Percentiles rank a stretch among this genome's conserved stretches.
Evolutionary conservation across 1,284 basidiomycete species (phyloP).

Genomic region (Waitea zeae): DNA sequence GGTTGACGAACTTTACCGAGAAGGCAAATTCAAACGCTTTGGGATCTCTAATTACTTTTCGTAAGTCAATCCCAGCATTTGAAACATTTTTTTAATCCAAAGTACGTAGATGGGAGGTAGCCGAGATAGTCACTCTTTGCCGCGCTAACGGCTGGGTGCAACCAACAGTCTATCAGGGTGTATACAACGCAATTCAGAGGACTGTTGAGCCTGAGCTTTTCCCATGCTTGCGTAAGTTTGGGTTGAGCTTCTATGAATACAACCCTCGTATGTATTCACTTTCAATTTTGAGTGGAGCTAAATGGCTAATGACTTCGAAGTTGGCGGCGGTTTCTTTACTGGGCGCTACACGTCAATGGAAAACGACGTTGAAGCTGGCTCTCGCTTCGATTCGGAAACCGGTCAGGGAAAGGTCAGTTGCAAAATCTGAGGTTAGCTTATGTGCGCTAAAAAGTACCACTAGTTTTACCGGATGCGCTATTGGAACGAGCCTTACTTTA

Average conservation of each 20-base stretch:
- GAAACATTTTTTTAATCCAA: not conserved
- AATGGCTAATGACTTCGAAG: conserved; percentile 6
- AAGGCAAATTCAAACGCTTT: conserved; percentile 25
- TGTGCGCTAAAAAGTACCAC: not conserved
- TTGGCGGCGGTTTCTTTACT: conserved; percentile 21
- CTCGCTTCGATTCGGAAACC: conserved; percentile 19
- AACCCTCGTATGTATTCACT: conserved; percentile 21
- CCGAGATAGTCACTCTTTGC: conserved; percentile 42
- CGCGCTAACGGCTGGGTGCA: conserved; percentile 34
- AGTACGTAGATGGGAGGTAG: conserved; percentile 33
- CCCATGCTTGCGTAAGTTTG: conserved; percentile 43
- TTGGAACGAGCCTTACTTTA: conserved; percentile 32
- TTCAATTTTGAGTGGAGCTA: not conserved
- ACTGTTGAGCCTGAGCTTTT: conserved; percentile 42
- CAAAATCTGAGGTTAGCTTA: not conserved
- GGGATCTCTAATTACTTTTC: conserved; percentile 34
- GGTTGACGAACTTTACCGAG: conserved; percentile 29
- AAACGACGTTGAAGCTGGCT: conserved; percentile 16
- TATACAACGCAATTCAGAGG: conserved; percentile 35
- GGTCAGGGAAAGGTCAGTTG: conserved; percentile 13
- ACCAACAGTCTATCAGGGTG: conserved; percentile 54
- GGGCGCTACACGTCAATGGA: conserved; percentile 15
- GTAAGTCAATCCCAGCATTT: conserved; percentile 10
- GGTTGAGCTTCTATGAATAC: conserved; percentile 42
- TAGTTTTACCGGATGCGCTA: conserved; percentile 16